Evolutionary conservation across 257 asterid species (phyloP), one percentile per base, ranked within the genome.

Genomic region (Solanum chmielewskii): DNA sequence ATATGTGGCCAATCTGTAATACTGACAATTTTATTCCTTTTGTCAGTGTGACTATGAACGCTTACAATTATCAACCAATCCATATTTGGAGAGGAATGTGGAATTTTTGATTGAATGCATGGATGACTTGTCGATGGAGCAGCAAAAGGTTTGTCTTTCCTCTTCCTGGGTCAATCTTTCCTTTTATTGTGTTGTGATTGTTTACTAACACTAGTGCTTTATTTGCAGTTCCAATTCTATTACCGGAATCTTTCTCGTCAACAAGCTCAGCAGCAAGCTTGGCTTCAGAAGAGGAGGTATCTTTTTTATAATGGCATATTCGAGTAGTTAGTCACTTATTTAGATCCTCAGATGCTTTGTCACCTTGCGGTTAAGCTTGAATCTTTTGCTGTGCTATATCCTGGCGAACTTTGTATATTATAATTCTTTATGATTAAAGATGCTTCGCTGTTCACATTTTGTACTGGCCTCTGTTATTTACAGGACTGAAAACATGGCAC

Each of bases 201-300:
- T 86, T 37, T 88, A 73, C 85, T 39, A 59, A 21, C 41, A 27
- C 13, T 82, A 39, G 42, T 82, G 27, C 88, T 87, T 60, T 7
- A 45, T 87, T 86, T 89, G 85, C 95, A 97, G 99, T 96, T 95
- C 84, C 99, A 97, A 92, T 94, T 87, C 93, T 96, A 97, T 88
- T 97, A 96, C 91, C 93, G 99, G 83, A 96, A 96, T 91, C 92
- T 96, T 77, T 95, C 99, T 88, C 99, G 99, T 62, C 99, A 97
- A 87, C 99, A 97, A 94, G 91, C 98, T 82, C 99, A 95, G 88
- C 98, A 96, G 92, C 98, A 96, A 90, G 93, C 98, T 18, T 97
- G 98, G 98, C 96, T 96, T 91, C 99, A 97, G 90, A 97, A 96
- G 90, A 91, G 99, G 90, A 94, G 98, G 99, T 95, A 94, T 85